Conservation (phyloP, 2,329 filamentous ascomycete genomes). For the Tolypocladium ovalisporum region DNA sequence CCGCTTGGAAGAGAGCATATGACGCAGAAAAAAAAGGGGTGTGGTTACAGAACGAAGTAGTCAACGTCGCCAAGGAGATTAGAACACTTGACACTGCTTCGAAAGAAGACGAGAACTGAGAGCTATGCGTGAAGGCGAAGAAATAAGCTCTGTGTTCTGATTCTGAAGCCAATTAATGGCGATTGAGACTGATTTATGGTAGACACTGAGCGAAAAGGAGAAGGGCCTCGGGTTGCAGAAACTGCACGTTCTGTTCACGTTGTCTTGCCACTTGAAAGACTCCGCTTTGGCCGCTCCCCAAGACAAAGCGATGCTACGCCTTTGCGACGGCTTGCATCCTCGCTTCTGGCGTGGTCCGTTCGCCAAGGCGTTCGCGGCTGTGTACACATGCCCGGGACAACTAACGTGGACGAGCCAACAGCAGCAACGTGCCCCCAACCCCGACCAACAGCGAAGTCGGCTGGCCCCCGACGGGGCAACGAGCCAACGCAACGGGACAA, state of each 20-base stretch:
- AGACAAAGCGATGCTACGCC: background rate
- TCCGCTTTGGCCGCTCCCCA: background rate
- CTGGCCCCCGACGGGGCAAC: background rate
- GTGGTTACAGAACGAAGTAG: background rate
- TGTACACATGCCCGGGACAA: background rate
- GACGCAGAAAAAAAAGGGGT: background rate
- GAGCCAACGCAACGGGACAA: background rate
- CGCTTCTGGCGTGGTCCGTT: background rate
- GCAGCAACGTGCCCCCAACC: background rate
- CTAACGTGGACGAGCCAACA: background rate
- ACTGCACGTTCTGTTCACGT: too few species aligned
- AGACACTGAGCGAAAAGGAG: too few species aligned
- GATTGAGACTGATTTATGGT: too few species aligned
- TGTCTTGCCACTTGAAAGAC: background rate
- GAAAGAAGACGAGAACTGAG: too few species aligned
- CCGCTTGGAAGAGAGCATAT: background rate
- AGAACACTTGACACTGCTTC: too few species aligned
- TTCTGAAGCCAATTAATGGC: too few species aligned
- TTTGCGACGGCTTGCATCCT: background rate
- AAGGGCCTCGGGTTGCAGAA: too few species aligned
- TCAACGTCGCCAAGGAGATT: background rate
- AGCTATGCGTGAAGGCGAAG: too few species aligned
- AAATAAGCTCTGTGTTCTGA: too few species aligned
- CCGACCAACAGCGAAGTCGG: background rate
- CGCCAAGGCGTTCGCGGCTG: background rate